phyloP scores from a whole-genome alignment of 352 stramenopile species.

The Phytophthora pluvialis region DNA sequence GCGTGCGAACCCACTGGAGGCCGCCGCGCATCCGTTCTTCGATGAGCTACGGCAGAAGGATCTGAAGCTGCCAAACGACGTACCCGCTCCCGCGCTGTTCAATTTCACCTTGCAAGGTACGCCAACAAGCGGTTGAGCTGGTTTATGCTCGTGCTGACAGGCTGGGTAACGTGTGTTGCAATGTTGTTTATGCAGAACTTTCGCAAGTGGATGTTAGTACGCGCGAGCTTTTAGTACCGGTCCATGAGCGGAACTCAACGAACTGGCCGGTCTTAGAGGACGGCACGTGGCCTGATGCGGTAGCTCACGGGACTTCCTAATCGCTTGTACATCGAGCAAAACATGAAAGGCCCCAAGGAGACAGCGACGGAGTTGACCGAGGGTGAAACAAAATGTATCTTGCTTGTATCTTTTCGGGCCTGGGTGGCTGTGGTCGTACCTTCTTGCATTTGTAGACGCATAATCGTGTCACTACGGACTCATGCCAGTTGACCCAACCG shows the following conservation, averaged over 20 bases:
- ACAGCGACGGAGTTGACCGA: conserved; percentile 32
- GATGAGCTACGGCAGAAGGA: conserved; percentile 94
- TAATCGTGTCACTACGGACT: not conserved
- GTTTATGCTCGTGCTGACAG: not conserved
- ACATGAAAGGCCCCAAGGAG: conserved; percentile 32
- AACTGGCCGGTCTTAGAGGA: conserved; percentile 84
- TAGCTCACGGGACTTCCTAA: conserved; percentile 43
- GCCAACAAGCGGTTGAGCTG: not conserved
- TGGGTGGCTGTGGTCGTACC: conserved; percentile 3
- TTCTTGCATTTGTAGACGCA: conserved; percentile 11
- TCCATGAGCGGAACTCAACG: conserved; percentile 64
- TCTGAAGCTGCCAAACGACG: conserved; percentile 86
- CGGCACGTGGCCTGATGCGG: conserved; percentile 65
- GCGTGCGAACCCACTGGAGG: conserved; percentile 83
- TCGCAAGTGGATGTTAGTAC: conserved; percentile 72
- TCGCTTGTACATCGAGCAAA: conserved; percentile 38
- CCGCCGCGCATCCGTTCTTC: conserved; percentile 97
- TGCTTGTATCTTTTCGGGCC: conserved; percentile 48
- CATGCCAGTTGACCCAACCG: not conserved
- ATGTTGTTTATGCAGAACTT: conserved; percentile 56
- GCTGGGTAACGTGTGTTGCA: not conserved
- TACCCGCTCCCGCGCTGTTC: conserved; percentile 89
- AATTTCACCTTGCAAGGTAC: conserved; percentile 94
- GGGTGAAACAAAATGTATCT: conserved; percentile 64
- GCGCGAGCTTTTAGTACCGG: conserved; percentile 82